Conservation (phyloP, 257 asterid species). For the Solanum chiquidenum region DNA sequence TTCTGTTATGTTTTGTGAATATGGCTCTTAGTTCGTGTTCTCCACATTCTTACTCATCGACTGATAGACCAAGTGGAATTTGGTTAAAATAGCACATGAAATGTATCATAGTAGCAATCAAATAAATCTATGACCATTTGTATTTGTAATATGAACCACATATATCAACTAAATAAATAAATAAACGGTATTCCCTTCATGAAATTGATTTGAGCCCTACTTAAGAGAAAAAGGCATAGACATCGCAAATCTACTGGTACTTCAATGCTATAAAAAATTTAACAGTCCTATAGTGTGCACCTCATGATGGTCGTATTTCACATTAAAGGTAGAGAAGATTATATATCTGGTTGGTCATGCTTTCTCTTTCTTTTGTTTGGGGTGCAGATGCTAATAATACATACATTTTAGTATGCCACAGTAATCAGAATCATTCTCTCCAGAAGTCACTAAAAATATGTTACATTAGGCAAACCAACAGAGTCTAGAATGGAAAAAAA, state of each 20-base stretch:
- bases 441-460: not conserved
- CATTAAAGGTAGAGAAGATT: not conserved
- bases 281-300: not conserved
- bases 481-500: not conserved
- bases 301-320: not conserved
- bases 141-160: not conserved
- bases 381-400: not conserved
- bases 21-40: not conserved
- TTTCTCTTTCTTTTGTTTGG: not conserved
- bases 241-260: not conserved
- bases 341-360: not conserved
- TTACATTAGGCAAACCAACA: not conserved
- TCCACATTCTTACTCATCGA: not conserved
- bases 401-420: not conserved
- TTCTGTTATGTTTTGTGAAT: not conserved
- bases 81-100: not conserved
- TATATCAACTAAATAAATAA: not conserved
- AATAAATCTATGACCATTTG: not conserved
- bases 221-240: not conserved
- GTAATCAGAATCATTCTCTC: not conserved
- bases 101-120: not conserved
- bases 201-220: not conserved
- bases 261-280: too few relatives aligned
- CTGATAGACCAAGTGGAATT: not conserved
- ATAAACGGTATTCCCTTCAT: not conserved